Evolutionary conservation across 495 filamentous ascomycete species (phyloP).

Genomic region (Penicillium cataractarum): DNA sequence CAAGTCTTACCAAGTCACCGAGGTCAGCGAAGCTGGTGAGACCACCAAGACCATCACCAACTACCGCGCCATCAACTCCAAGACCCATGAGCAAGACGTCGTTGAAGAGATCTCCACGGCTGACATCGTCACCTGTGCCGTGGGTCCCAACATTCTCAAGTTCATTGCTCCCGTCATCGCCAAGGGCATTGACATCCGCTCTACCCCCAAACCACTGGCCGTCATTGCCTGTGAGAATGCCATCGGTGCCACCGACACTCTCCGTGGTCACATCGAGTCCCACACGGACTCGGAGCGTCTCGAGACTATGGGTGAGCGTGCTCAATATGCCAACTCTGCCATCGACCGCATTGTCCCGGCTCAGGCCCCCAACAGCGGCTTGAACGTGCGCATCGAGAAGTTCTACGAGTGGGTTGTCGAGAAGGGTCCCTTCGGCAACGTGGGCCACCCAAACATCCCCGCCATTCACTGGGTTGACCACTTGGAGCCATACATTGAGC

Average conservation of each 20-base stretch:
- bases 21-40: conserved; percentile 86
- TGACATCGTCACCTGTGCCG: conserved; percentile 91
- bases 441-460: conserved; percentile 70
- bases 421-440: conserved; percentile 70
- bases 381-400: conserved; percentile 94
- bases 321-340: conserved; percentile 91
- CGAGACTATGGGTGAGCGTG: conserved; percentile 62
- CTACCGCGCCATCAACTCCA: conserved; percentile 94
- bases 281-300: conserved; percentile 65
- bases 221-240: conserved; percentile 98
- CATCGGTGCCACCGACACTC: conserved; percentile 85
- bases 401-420: conserved; percentile 99
- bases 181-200: conserved; percentile 81
- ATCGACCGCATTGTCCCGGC: conserved; percentile 97
- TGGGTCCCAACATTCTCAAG: conserved; percentile 93
- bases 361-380: conserved; percentile 73
- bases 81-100: conserved; percentile 75
- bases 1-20: conserved; percentile 84
- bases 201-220: conserved; percentile 70
- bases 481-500: conserved; percentile 94
- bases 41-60: conserved; percentile 82
- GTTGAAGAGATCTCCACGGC: conserved; percentile 83
- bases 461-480: conserved; percentile 92
- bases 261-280: conserved; percentile 79
- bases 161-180: conserved; percentile 94